Conservation (phyloP, 148 eudicot genomes). For the Linanthus parryae region DNA sequence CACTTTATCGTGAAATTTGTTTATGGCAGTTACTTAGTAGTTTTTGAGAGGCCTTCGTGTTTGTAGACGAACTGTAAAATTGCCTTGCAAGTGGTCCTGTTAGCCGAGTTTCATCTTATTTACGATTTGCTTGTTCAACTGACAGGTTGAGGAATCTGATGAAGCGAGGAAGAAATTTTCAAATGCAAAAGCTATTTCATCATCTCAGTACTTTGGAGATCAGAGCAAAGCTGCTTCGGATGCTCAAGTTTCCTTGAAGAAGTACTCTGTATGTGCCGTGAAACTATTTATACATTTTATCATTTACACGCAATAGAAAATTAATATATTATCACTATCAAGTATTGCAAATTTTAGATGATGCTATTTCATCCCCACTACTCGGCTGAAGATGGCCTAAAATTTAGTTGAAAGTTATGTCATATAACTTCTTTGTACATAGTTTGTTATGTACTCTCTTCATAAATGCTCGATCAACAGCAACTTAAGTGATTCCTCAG, state of each 20-base stretch:
- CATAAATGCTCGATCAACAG: not conserved
- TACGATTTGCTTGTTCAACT: slow-evolving; percentile 1
- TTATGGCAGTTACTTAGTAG: not conserved
- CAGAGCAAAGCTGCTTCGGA: slow-evolving; percentile 51
- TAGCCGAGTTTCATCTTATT: not conserved
- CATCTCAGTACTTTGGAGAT: slow-evolving; percentile 88
- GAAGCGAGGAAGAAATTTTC: slow-evolving; percentile 97
- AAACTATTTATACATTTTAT: not conserved
- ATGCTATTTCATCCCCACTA: not conserved
- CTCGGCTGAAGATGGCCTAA: not conserved
- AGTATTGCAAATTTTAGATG: too few species aligned
- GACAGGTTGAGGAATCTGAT: slow-evolving; percentile 82
- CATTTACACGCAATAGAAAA: not conserved
- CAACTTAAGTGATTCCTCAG: too few species aligned
- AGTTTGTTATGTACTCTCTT: not conserved
- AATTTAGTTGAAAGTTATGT: not conserved
- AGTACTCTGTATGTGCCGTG: slow-evolving; percentile 65
- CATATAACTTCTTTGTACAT: not conserved
- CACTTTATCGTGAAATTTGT: not conserved
- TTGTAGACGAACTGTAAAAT: too few species aligned
- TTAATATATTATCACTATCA: not conserved
- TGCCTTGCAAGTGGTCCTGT: too few species aligned
- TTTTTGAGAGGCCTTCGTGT: too few species aligned
- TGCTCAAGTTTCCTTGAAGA: slow-evolving; percentile 64
- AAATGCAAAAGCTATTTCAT: slow-evolving; percentile 94